Base-by-base conservation (phyloP, 2,329 filamentous ascomycete genomes). In the Mollisiaceae sp. region DNA sequence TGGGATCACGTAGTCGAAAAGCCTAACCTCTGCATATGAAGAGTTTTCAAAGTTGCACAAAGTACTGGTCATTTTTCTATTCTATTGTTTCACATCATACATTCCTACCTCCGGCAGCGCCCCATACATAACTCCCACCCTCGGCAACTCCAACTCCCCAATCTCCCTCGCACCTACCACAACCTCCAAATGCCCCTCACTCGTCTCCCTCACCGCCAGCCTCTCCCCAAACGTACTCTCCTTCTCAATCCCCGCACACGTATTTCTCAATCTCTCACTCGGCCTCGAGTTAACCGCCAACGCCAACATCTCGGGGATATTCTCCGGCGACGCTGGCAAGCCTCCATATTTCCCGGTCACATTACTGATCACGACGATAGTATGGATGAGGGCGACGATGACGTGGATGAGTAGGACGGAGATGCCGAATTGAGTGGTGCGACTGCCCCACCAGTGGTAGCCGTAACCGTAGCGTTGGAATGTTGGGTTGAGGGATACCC, bases 111-210 rank as follows among this genome's bases (percentile, higher is more conserved):
- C 14, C 14, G 59, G 59, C 47, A 61, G 12, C 15, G 43, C 20
- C 32, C 59, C 59, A 39, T 61, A 61, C 20, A 6, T 41, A 24
- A 61, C 27, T 6, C 59, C 47, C 11, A 45, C 8, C 32, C 35
- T 52, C 47, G 59, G 39, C 59, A 39, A 8, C 27, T 14, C 24
- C 14, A 22, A 12, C 27, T 39, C 27, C 4, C 12, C 24, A 18
- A 61, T 24, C 59, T 61, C 41, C n/a, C 45, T 54, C 35, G 24
- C 47, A 3, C 59, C 59, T 8, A 54, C 43, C 14, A 61, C 47
- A 43, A 61, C 36, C 20, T 61, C 59, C 32, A 61, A 41, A 61
- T 54, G 59, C 8, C 59, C 59, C 22, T 61, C 59, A 27, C 45
- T 54, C 18, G 35, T 24, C 32, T 61, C 59, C 59, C 59, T 61